Evolutionary conservation across 164 flowering plant species (phyloP), one percentile per base, ranked within the genome.

Genomic region (Chloranthus sessilifolius): DNA sequence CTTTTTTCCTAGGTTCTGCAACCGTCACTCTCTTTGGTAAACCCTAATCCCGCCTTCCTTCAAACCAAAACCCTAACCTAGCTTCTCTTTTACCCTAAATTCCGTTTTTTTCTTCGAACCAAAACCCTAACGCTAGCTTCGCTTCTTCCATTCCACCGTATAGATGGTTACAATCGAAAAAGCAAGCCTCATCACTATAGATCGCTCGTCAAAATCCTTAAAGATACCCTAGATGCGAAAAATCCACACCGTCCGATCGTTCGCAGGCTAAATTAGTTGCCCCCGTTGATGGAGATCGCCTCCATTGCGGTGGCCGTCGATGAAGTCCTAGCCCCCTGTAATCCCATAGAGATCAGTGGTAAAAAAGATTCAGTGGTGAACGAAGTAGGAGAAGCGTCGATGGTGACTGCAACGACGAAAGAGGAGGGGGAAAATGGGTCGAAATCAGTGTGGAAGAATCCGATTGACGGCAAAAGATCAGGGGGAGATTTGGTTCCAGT

Each of bases 391-490:
- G 53, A 25, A 47, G 43, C 31, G 38, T 23, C 8, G 29, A 59
- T 69, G 76, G 78, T 62, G 58, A 56, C 55, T 63, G 70, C 55
- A 38, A 72, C 48, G 39, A 46, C 50, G 28, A 75, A 63, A 41
- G 56, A 49, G 57, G 58, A 50, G 52, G 69, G 59, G 36, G 26
- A 34, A 7, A 58, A 35, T 24, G 70, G 59, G 10, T 56, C 53
- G 35, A 76, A 61, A 66, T 77, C 82, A 0, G 79, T 82, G 3
- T 79, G 88, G 88, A 79, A 71, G 55, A 77, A 62, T 11, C 75
- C 84, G 31, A 49, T 35, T 6, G 69, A 63, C 6, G 67, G 46
- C 10, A 55, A 53, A 33, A 55, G 48, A 1, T 15, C 28, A 6
- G 5, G 31, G 14, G 50, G 51, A 3, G 75, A 64, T n/a, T n/a